Evolutionary conservation across 371 early-diverging fungal genomes (phyloP), one percentile per base, ranked within the genome.

Genomic region (Rhizopus delemar): DNA sequence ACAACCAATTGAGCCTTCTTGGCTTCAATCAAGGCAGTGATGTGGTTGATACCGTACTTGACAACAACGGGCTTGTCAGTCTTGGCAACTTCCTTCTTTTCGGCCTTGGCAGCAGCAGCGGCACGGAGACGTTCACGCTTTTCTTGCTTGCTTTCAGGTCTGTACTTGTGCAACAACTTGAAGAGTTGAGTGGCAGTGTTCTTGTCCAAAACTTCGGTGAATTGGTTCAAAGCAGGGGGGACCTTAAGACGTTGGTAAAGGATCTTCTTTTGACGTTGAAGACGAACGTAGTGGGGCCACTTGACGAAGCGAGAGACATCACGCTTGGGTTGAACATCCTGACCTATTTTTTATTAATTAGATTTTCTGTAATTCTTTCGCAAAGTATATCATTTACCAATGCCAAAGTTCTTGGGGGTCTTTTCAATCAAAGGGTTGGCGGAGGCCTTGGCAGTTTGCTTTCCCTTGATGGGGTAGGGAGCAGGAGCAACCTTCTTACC

Each of bases 1-100:
- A 99, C 86, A 58, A 99, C 99, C 60, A 99, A 88, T 77, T 92
- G 90, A 72, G 98, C 96, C 90, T 96, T 98, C 90, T 99, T 98
- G 77, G 86, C 83, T 86, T 99, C 99, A 59, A 99, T 85, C 51
- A 99, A 84, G 51, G 95, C 91, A 60, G 96, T 94, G 74, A 99
- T 91, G 89, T 99, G 99, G 91, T 98, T 98, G 74, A 99, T 89
- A 81, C 99, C 99, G 86, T 93, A 94, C 91, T 98, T 98, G 86
- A 98, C 88, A 59, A 94, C 78, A 62, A 87, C 74, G 55, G 98
- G 98, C 92, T 99, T 99, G 81, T 91, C 92, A 69, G 92, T 86
- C 66, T 86, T 86, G 68, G 87, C 88, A 64, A 86, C 87, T 79
- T 90, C 87, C 85, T 91, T 89, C 64, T 93, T 93, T 65, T 91